Base-by-base conservation (phyloP, 2,329 filamentous ascomycete species). In the Alternaria burnsii region DNA sequence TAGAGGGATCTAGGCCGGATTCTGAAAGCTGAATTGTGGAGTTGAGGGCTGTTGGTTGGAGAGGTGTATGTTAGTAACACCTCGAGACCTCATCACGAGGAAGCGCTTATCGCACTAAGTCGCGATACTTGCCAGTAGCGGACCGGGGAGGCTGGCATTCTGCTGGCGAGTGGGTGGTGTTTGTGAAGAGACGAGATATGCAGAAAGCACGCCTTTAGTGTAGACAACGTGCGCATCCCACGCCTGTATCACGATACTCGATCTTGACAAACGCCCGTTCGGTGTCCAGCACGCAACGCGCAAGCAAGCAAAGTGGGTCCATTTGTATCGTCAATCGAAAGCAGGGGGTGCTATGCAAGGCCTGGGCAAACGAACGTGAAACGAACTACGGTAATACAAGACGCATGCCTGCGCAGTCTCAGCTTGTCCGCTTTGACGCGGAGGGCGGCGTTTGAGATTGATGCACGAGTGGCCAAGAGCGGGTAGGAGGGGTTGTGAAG, bases 381-480 rank as follows among this genome's bases (percentile, higher is more conserved):
- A 59, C 57, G 52, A 59, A 59, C 57, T 56, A 59, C 52, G 38
- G 38, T 44, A 43, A 14, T 56, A 55, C 50, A 48, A 34, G 32
- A 44, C 34, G 34, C 36, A 47, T 41, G 50, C 57, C 55, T 59
- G 57, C 52, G 52, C 44, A 59, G 52, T 54, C 57, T 40, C 46
- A 51, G 42, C 50, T 50, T 55, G 38, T 50, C 46, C 24, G 34
- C 30, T 41, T 36, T 53, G 52, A 56, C 48, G 57, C 60, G 32
- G 43, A 22, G 59, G 48, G 44, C 30, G 42, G 60, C 28, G 60
- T 62, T 62, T 62, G 60, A 62, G 60, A 54, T 62, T 60, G 48
- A 62, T 54, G 57, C 52, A 56, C 38, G 57, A 14, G 50, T 38
- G 52, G 60, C 41, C 44, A 24, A 32, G 43, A 36, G 48, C 32